phyloP scores from a whole-genome alignment of 2,329 filamentous ascomycete species.

The Aspergillus novoparasiticus region DNA sequence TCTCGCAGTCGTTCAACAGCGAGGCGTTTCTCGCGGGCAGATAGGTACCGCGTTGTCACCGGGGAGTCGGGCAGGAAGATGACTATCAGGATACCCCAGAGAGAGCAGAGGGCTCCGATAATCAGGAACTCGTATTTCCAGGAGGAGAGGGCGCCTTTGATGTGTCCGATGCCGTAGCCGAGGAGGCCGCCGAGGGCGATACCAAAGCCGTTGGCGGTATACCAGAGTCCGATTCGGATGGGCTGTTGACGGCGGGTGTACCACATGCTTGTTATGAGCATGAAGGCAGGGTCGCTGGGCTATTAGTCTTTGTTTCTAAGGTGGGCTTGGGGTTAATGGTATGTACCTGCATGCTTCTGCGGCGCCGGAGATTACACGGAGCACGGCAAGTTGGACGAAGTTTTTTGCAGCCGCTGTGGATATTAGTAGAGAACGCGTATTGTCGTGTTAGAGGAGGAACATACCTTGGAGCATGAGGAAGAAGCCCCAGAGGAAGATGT shows the following conservation, averaged over 20 bases:
- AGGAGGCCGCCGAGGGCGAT: conserved; percentile 61
- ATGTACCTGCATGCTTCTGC: conserved; percentile 46
- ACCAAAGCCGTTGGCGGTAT: conserved; percentile 60
- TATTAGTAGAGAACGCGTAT: too few species aligned
- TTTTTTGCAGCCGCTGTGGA: conserved; percentile 49
- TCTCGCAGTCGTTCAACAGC: conserved; percentile 58
- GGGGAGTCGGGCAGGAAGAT: conserved; percentile 63
- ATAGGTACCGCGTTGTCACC: conserved; percentile 56
- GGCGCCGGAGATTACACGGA: conserved; percentile 57
- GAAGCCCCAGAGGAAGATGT: conserved; percentile 57
- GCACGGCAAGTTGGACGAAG: conserved; percentile 53
- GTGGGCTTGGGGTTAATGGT: not conserved
- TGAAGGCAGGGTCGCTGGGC: conserved; percentile 57
- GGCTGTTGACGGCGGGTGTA: conserved; percentile 66
- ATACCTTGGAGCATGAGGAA: conserved; percentile 28
- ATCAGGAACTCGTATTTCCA: conserved; percentile 73
- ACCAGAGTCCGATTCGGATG: conserved; percentile 62
- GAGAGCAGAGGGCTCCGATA: conserved; percentile 58
- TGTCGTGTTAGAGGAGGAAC: not conserved
- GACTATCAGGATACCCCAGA: conserved; percentile 62
- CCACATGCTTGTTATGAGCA: conserved; percentile 69
- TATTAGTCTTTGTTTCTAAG: not conserved
- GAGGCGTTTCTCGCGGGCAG: conserved; percentile 53
- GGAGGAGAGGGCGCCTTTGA: conserved; percentile 57
- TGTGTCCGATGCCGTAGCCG: conserved; percentile 63